These are phyloP conservation scores for Voacanga thouarsii DNA, from an alignment of 257 asterid genomes.

Conservation along the genomic window DNA sequence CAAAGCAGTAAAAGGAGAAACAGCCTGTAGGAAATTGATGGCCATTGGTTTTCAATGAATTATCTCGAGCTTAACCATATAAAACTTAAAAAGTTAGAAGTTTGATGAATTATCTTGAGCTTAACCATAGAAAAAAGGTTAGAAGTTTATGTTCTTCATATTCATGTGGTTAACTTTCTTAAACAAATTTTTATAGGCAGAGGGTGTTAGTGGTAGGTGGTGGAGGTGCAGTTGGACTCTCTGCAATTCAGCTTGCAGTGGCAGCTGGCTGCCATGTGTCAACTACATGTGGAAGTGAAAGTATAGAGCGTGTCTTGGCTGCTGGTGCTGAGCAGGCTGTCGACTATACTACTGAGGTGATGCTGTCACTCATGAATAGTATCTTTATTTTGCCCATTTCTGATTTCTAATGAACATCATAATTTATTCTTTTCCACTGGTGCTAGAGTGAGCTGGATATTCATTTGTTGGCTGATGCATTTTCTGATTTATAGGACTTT, in stretches of 20 bases:
- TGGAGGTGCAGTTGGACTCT: constrained; percentile 98
- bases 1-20: not conserved
- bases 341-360: constrained; percentile 76
- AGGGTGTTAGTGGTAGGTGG: constrained; percentile 88
- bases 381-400: not conserved
- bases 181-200: constrained; percentile 49
- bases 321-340: constrained; percentile 96
- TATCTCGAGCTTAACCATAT: not conserved
- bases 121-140: not conserved
- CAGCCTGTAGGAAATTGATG: not conserved
- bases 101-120: not conserved
- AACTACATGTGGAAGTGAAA: constrained; percentile 77
- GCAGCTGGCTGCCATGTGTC: constrained; percentile 91
- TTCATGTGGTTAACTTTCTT: constrained; percentile 20
- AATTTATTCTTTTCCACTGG: not conserved
- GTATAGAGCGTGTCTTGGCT: constrained; percentile 62
- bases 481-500: constrained; percentile 46
- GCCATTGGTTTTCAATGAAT: not conserved
- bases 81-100: not conserved
- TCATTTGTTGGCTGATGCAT: constrained; percentile 6
- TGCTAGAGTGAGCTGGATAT: not conserved
- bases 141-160: not conserved
- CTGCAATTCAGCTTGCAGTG: constrained; percentile 90
- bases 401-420: not conserved
- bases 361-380: not conserved